Percentiles rank a stretch among this genome's conserved stretches.
phyloP scores from a whole-genome alignment of 345 rosid species.

The Salix koriyanagi region DNA sequence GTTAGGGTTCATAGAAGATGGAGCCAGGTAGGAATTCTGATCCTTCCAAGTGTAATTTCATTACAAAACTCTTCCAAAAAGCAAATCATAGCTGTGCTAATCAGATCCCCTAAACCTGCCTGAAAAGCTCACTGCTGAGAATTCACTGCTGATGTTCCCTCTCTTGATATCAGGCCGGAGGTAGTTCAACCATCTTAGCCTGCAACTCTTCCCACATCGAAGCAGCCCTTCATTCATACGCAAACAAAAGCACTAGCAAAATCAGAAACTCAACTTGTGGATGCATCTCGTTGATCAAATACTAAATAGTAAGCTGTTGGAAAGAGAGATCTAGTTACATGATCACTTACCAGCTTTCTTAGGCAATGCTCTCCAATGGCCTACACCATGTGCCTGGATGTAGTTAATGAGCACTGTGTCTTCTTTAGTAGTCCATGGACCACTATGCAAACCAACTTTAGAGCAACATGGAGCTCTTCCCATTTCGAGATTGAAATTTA shows the following conservation, averaged over 20 bases:
- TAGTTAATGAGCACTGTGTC: conserved; percentile 31
- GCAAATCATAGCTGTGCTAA: not conserved
- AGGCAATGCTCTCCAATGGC: conserved; percentile 46
- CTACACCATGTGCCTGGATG: conserved; percentile 40
- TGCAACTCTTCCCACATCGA: conserved; percentile 50
- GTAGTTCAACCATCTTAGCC: conserved; percentile 52
- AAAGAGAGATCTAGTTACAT: not conserved
- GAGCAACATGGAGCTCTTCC: conserved; percentile 49
- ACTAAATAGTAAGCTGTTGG: too few species aligned
- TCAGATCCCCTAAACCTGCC: conserved; percentile 19
- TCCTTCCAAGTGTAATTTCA: conserved; percentile 13
- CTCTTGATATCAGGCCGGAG: conserved; percentile 44
- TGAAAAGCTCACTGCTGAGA: conserved; percentile 23
- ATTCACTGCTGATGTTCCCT: conserved; percentile 45
- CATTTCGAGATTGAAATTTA: not conserved
- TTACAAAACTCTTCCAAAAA: not conserved
- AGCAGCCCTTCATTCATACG: conserved; percentile 27
- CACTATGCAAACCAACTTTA: conserved; percentile 39
- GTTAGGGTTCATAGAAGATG: conserved; percentile 6
- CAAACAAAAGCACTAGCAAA: not conserved
- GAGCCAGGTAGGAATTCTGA: conserved; percentile 33
- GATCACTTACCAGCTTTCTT: conserved; percentile 31
- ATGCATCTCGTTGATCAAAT: too few species aligned
- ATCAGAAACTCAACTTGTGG: not conserved
- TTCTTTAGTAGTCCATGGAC: conserved; percentile 45